A percentile compares a stretch with the other conserved stretches of the same genome.
phyloP scores from a whole-genome alignment of 1,284 basidiomycete genomes.

The Cryptococcus sp. region DNA sequence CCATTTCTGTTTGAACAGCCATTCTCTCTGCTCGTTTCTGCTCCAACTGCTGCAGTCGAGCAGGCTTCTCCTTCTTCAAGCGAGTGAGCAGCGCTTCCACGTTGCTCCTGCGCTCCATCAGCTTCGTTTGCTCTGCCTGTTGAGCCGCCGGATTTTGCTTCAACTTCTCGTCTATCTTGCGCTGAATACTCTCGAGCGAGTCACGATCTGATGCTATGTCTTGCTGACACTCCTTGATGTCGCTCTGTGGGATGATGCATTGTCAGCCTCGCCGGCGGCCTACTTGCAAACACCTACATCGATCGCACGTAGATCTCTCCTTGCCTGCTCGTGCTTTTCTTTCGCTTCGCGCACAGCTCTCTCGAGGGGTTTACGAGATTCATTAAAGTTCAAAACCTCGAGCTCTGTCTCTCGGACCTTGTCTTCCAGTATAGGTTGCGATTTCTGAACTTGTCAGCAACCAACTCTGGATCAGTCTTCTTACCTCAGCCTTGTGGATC shows the following conservation, averaged over 20 bases:
- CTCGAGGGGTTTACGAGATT: conserved; percentile 25
- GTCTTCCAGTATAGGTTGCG: conserved; percentile 13
- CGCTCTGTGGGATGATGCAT: not conserved
- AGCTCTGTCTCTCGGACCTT: conserved; percentile 24
- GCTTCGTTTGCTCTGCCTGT: conserved; percentile 3
- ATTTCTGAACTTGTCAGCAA: conserved; percentile 10
- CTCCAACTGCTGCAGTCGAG: conserved; percentile 5
- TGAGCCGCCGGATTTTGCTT: conserved; percentile 11
- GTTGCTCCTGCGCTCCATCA: conserved; percentile 10
- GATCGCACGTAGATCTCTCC: conserved; percentile 18
- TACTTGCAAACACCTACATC: conserved; percentile 2
- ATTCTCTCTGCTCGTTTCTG: conserved; percentile 5
- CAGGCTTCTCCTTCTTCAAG: conserved; percentile 13
- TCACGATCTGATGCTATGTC: conserved; percentile 12
- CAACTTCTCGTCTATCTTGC: conserved; percentile 15
- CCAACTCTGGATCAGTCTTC: not conserved
- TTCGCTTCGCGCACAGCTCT: conserved; percentile 74
- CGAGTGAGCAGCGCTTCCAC: conserved; percentile 9
- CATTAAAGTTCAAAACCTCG: conserved; percentile 17
- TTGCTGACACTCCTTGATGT: conserved; percentile 3
- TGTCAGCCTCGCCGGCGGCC: not conserved
- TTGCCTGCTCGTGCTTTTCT: conserved; percentile 62
- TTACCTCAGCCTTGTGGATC: conserved; percentile 16
- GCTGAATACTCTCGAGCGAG: conserved; percentile 11
- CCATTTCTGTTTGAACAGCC: conserved; percentile 2